phyloP scores from a whole-genome alignment of 2,329 filamentous ascomycete genomes.

The Zarea fungicola region DNA sequence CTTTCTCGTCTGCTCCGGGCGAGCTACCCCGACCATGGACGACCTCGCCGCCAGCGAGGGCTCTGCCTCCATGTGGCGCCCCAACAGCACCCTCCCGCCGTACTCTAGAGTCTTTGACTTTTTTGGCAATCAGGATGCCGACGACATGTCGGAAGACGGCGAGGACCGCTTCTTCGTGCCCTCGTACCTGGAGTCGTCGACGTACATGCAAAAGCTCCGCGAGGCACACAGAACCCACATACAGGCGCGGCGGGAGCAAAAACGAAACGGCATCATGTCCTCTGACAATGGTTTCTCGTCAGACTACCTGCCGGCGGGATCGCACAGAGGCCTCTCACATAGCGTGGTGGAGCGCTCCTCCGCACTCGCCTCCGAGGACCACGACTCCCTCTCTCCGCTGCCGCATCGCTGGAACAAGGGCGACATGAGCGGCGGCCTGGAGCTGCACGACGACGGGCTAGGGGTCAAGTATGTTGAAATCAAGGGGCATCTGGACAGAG shows the following conservation, averaged over 20 bases:
- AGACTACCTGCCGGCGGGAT: conserved; percentile 35
- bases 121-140: conserved; percentile 33
- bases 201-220: conserved; percentile 71
- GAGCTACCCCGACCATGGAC: conserved; percentile 16
- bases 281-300: conserved; percentile 46
- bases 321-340: conserved; percentile 73
- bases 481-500: conserved; percentile 45
- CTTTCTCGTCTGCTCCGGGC: conserved; percentile 17
- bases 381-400: conserved; percentile 57
- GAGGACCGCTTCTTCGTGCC: conserved; percentile 66
- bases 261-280: conserved; percentile 26
- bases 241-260: conserved; percentile 44
- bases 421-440: conserved; percentile 69
- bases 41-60: conserved; percentile 19
- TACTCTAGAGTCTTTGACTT: conserved; percentile 51
- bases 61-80: conserved; percentile 21
- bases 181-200: conserved; percentile 73
- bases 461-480: conserved; percentile 59
- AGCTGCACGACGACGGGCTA: conserved; percentile 67
- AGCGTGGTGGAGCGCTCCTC: conserved; percentile 77
- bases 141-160: conserved; percentile 20
- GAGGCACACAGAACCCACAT: conserved; percentile 61
- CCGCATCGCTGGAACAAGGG: conserved; percentile 77
- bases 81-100: conserved; percentile 31
- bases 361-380: conserved; percentile 52